Base-by-base conservation (phyloP, 2,329 filamentous ascomycete genomes). In the Diaporthe citri region DNA sequence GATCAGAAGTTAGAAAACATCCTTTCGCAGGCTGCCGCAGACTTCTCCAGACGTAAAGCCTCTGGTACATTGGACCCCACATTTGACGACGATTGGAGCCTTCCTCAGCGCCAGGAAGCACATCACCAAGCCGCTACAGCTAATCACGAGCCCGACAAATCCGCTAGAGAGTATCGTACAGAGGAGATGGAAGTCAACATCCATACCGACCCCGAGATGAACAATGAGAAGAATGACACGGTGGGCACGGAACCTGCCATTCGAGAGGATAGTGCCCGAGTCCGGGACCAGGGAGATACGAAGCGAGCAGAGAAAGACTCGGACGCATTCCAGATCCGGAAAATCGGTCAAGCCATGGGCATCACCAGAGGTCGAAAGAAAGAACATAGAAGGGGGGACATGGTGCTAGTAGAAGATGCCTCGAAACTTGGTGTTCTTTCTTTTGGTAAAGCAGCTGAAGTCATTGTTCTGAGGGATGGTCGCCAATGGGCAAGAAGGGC, bases 391-490 rank as follows among this genome's bases (percentile, higher is more conserved):
- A 76, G 15, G 62, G 74, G 48, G 76, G 77, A 67, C 73, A 72
- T 20, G 55, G 31, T 51, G n/a, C 56, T 76, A 25, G 48, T 67
- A 28, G 75, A 72, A 28, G 67, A 70, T 41, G 64, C 64, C 9
- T 55, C 69, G 28, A 76, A 52, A n/a, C 78, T 87, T 9, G 78
- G 76, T 5, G 74, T 82, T 20, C 77, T 79, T 39, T 83, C 85
- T 71, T 77, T 87, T 17, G 85, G 85, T 3, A 80, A 82, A 75
- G 82, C 82, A 3, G 85, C 85, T 17, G 82, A 86, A 22, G 87
- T 87, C 34, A 86, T 91, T 60, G 82, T 91, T 48, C 82, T 90
- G 81, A 84, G 79, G 73, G 83, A 86, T 51, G 76, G 76, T n/a
- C 81, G 80, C 6, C 34, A 76, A 10, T 67, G 76, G 66, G 74